phyloP scores from a whole-genome alignment of 106 monocot genomes.

The Dactylorhiza incarnata region DNA sequence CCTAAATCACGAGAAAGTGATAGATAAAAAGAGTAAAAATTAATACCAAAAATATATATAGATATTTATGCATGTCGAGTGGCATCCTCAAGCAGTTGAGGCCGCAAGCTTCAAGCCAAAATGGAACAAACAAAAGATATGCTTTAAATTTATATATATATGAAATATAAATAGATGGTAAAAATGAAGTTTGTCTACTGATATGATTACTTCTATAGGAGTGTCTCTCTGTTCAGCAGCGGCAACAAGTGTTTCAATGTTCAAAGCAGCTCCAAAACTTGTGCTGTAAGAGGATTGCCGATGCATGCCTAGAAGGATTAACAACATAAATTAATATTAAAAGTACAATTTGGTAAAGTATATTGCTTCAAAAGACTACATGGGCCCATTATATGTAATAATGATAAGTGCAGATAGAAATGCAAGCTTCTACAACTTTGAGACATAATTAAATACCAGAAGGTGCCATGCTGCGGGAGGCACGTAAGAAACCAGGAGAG shows the following conservation, averaged over 20 bases:
- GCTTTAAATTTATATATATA: neutral
- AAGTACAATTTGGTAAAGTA: neutral
- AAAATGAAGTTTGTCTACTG: neutral
- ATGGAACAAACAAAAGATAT: neutral
- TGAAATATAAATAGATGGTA: neutral
- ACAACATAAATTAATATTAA: constrained; percentile 1
- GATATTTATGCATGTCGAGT: no score
- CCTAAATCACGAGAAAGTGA: constrained; percentile 28
- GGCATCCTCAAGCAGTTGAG: no score
- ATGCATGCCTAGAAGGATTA: constrained; percentile 44
- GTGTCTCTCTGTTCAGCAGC: constrained; percentile 94
- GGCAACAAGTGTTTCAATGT: constrained; percentile 93
- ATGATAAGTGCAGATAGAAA: neutral
- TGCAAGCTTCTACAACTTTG: neutral
- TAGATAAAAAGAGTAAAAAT: neutral
- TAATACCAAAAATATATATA: neutral
- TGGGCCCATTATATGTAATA: neutral
- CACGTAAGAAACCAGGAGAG: constrained; percentile 50
- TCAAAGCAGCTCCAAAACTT: constrained; percentile 92
- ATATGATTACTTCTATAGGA: constrained; percentile 58
- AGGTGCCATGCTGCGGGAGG: constrained; percentile 39
- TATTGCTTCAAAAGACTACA: neutral
- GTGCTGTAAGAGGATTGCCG: constrained; percentile 67
- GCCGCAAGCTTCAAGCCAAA: neutral
- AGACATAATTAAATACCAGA: constrained; percentile 36